Base-by-base conservation (phyloP, 169 alveolate genomes). In the Babesia bigemina region DNA sequence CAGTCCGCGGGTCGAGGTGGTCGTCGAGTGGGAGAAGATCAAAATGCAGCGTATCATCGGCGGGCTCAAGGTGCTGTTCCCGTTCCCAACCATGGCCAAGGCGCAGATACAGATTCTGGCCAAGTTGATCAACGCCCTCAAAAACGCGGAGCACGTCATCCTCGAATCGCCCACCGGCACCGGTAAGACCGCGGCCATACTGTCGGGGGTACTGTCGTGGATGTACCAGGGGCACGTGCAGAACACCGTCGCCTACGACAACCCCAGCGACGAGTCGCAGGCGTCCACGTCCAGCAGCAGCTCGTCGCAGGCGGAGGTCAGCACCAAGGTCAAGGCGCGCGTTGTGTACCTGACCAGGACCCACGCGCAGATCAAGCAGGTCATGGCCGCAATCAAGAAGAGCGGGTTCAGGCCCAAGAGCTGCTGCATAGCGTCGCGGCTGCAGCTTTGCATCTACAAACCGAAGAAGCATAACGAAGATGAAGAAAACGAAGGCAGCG, bases 111-210 rank as follows among this genome's bases (percentile, higher is more conserved):
- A 76, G 26, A 48, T 76, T 11, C 39, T 76, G 22, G 49, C 85
- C 16, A 76, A 76, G 26, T 42, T 76, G 24, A 50, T 60, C n/a
- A 49, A 69, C 4, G 86, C 83, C 55, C 36, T 76, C 1, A 76
- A 65, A 24, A 67, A 53, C 53, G 6, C 53, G 45, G 83, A 91
- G 45, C 94, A 95, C 75, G 99, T 96, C n/a, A 92, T 95, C 42
- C 70, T 97, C 42, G 98, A 96, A 78, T 92, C 97, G 2, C 99
- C 99, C 6, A 97, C 99, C 16, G 99, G 99, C 24, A 76, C 86
- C 6, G 86, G 86, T 19, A 76, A 76, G 28, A 76, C 86, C 11
- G 86, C 86, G 17, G 86, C 86, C 9, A 76, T 76, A 17, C 48
- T 76, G 36, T n/a, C 86, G n/a, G 86, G 81, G 24, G 45, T 76